Base-by-base conservation (phyloP, 768 basidiomycete genomes). In the Obba rivulosa region DNA sequence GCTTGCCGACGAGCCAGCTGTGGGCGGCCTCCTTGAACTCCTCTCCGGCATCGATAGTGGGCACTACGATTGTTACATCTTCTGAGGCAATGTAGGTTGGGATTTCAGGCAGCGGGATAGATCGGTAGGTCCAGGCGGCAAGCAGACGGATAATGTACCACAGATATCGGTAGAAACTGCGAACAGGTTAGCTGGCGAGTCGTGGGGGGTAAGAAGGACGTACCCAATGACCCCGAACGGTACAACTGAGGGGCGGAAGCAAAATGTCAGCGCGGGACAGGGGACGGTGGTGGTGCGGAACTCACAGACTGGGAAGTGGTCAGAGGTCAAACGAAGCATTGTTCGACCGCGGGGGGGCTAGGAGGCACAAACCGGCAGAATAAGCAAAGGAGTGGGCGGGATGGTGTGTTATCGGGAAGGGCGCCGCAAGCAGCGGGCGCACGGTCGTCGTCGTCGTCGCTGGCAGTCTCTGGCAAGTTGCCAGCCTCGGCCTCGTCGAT, bases 1-100 rank as follows among this genome's bases (percentile, higher is more conserved):
- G 93, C 56, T 88, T 85, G 58, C 92, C 90, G 56, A 83, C 83
- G 53, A 96, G 86, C 93, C 92, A 95, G 60, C 81, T 85, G 69
- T 87, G 78, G 28, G 92, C 92, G 35, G 91, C 91, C 66, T 92
- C 87, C 71, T 91, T 90, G 75, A 94, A 93, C 67, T 92, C 91
- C 66, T 93, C 91, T 43, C 92, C 93, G 2, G 93, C 92, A 64
- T 96, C 92, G 61, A 96, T 94, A 52, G 92, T 95, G 34, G 92
- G 92, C 2, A 95, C 93, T 51, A 96, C 92, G 63, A 95, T 94
- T 36, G 92, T 96, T 56, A 96, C 92, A 72, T 96, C 92, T 63
- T 96, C 92, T 1, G 80, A 76, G 44, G 92, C 87, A 60, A 88
- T 71, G 64, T 94, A 95, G 18, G 92, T 94, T 1, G 92, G 91